A percentile compares a stretch with the other conserved stretches of the same genome.
Evolutionary conservation across 2,329 filamentous ascomycete genomes (phyloP).

Genomic region (Aschersonia sp.): DNA sequence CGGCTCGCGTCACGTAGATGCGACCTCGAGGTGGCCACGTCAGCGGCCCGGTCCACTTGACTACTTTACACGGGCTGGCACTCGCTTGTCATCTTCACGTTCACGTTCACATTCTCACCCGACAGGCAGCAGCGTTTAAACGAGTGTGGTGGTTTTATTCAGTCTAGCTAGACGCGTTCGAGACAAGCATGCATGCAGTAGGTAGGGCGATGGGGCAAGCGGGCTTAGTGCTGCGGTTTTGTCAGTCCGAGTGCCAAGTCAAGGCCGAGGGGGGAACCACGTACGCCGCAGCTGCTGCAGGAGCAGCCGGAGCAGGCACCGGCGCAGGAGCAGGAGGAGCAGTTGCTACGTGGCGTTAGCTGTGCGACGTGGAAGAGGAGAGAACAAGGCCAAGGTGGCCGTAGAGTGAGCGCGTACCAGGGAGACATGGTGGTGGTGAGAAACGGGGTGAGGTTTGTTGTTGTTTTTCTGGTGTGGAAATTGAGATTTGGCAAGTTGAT

Average conservation of each 20-base stretch:
- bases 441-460: neutral
- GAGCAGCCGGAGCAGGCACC: constrained; percentile 10
- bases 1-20: too few species aligned
- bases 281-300: constrained; percentile 10
- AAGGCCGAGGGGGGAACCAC: neutral
- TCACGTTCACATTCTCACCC: too few species aligned
- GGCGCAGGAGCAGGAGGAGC: constrained; percentile 10
- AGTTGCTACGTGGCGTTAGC: constrained; percentile 4
- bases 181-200: too few species aligned
- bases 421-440: constrained; percentile 6
- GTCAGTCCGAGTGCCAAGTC: neutral
- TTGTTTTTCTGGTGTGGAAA: neutral
- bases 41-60: neutral
- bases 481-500: neutral
- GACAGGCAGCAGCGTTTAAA: neutral
- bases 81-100: too few species aligned
- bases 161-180: neutral
- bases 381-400: too few species aligned
- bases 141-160: neutral
- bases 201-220: too few species aligned
- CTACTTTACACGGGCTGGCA: neutral
- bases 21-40: neutral
- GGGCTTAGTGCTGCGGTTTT: neutral
- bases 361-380: neutral
- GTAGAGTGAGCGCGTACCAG: constrained; percentile 3